Percentiles rank a stretch among this genome's conserved stretches.
Evolutionary conservation across 257 asterid species (phyloP).

Genomic region (Solanum tarapatanum): DNA sequence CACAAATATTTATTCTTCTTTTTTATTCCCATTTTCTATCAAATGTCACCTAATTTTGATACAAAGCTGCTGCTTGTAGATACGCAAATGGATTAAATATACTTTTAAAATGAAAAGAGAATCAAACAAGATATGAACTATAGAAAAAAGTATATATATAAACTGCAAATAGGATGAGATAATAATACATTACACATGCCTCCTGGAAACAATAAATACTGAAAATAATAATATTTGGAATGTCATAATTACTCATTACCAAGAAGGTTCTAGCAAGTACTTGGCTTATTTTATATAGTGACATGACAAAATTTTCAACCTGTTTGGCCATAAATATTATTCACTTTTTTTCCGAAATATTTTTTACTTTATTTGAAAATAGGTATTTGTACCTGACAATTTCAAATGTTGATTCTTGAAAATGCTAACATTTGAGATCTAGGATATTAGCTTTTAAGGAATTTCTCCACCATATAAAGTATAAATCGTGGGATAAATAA

Average conservation of each 20-base stretch:
- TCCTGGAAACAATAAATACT: background rate
- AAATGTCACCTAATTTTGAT: slow-evolving; percentile 13
- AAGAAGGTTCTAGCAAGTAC: background rate
- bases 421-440: background rate
- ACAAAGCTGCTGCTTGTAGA: background rate
- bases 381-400: background rate
- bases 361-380: background rate
- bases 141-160: background rate
- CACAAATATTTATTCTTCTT: background rate
- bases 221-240: background rate
- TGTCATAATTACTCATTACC: background rate
- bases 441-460: background rate
- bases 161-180: background rate
- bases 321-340: background rate
- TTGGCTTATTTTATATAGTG: background rate
- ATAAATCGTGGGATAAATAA: too few relatives aligned
- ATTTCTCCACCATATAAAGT: too few relatives aligned
- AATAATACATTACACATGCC: background rate
- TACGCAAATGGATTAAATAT: background rate
- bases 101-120: background rate
- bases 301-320: background rate
- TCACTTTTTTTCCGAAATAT: background rate
- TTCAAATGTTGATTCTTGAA: background rate
- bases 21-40: background rate
- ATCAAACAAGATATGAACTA: background rate